Base-by-base conservation (phyloP, 2,329 filamentous ascomycete species). In the Pseudocercospora ulei region DNA sequence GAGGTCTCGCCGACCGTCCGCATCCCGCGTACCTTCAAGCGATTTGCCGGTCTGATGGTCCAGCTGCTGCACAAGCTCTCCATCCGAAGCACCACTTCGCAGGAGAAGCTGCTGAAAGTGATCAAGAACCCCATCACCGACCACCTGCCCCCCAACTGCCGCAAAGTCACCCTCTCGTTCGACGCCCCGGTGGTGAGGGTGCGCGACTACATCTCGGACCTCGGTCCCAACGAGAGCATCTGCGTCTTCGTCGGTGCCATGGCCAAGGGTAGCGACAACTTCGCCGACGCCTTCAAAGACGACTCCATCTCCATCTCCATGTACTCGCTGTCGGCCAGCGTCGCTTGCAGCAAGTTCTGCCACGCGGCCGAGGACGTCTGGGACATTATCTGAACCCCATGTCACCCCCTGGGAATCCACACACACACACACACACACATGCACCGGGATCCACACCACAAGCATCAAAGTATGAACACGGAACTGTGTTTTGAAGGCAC, bases 271-370 rank as follows among this genome's bases (percentile, higher is more conserved):
- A 75, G 78, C 38, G 90, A 98, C 61, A 88, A 84, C 64, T 98
- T 98, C 61, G 90, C 90, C 49, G 90, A 98, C 60, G 75, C 76
- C 25, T 85, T 82, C 65, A 92, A 96, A 56, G 88, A 96, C 59
- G 90, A 98, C 66, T 84, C 92, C 57, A 96, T 98, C 59, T 85
- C 82, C 55, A 96, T 98, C 67, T 96, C 88, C 72, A 94, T 95
- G 65, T 98, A 83, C 72, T 94, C 87, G 58, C 72, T 98, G 48
- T 94, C 85, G 58, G 90, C 90, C 46, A 96, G 88, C 68, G 90
- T 98, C 47, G 88, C 90, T 27, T 98, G 90, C 73, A 95, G 88
- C 76, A 98, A 96, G 65, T 96, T 98, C 71, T 96, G 90, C 65
- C 90, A 98, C 65, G 90, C 88, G 25, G 88, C 87, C 27, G 90